Evolutionary conservation across 2,329 filamentous ascomycete genomes (phyloP).

Genomic region (Fusarium sacchari): DNA sequence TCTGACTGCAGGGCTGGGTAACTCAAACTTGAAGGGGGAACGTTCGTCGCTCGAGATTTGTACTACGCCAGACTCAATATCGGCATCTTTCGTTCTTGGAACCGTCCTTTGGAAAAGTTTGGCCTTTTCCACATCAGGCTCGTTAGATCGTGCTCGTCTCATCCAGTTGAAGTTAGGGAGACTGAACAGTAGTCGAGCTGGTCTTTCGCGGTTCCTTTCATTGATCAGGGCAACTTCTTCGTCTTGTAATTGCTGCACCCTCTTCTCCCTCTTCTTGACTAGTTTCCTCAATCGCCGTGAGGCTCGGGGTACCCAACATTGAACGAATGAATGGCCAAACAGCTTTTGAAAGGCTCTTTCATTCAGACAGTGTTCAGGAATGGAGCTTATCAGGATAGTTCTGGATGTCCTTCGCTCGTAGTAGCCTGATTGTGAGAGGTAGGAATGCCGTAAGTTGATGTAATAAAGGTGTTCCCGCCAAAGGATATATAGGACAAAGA

Average conservation of each 20-base stretch:
- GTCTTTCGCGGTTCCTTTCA: fast-evolving
- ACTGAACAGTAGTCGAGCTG: fast-evolving
- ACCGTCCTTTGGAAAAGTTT: fast-evolving
- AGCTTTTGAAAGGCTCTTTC: neutral
- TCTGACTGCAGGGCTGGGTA: fast-evolving
- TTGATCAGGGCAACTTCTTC: neutral
- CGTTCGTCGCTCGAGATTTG: fast-evolving
- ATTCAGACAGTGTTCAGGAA: neutral
- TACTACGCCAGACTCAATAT: fast-evolving
- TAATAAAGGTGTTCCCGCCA: neutral
- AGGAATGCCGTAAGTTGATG: neutral
- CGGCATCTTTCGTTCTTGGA: fast-evolving
- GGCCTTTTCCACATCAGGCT: neutral
- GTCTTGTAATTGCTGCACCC: neutral
- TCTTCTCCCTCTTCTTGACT: neutral
- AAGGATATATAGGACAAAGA: fast-evolving
- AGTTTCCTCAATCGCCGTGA: neutral
- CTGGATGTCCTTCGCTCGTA: neutral
- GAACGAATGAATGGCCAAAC: fast-evolving
- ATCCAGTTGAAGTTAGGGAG: fast-evolving
- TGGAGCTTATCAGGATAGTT: fast-evolving
- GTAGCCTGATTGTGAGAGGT: neutral
- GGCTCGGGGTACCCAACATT: neutral
- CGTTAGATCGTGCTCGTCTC: fast-evolving
- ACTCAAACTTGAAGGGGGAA: fast-evolving